Conservation (phyloP, 1,284 basidiomycete species). For the Ustilago curta region DNA sequence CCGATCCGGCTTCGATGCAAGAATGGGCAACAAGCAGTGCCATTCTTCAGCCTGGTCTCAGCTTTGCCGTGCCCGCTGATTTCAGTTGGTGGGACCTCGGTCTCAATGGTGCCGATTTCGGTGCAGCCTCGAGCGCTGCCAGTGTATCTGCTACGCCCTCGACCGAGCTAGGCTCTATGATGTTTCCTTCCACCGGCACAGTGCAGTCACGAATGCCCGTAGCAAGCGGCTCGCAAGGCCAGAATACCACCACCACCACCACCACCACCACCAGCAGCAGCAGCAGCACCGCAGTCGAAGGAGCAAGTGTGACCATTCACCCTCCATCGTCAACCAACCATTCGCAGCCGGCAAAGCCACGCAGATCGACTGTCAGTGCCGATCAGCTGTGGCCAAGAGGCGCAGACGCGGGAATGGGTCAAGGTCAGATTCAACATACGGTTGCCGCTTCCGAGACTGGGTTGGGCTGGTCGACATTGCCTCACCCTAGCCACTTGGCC, state of each 20-base stretch:
- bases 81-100: slow-evolving; percentile 67
- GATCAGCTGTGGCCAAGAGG: slow-evolving; percentile 49
- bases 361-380: slow-evolving; percentile 23
- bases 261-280: no score
- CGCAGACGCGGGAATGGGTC: slow-evolving; percentile 46
- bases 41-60: slow-evolving; percentile 56
- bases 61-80: slow-evolving; percentile 66
- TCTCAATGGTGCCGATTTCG: slow-evolving; percentile 27
- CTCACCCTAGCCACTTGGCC: slow-evolving; percentile 6
- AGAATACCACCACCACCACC: no score
- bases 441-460: slow-evolving; percentile 43
- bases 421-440: slow-evolving; percentile 49
- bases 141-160: slow-evolving; percentile 27
- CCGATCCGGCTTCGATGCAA: slow-evolving; percentile 21
- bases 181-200: not conserved
- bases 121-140: slow-evolving; percentile 12
- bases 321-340: slow-evolving; percentile 2
- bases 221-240: not conserved
- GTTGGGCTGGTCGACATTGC: slow-evolving; percentile 45
- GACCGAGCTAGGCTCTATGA: slow-evolving; percentile 15
- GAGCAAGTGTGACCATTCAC: not conserved
- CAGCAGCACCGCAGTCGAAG: not conserved
- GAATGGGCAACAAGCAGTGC: slow-evolving; percentile 50
- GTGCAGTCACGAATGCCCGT: not conserved
- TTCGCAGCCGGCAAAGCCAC: not conserved